Evolutionary conservation across 306 rosid genomes (phyloP).

Genomic region (Dryas octopetala): DNA sequence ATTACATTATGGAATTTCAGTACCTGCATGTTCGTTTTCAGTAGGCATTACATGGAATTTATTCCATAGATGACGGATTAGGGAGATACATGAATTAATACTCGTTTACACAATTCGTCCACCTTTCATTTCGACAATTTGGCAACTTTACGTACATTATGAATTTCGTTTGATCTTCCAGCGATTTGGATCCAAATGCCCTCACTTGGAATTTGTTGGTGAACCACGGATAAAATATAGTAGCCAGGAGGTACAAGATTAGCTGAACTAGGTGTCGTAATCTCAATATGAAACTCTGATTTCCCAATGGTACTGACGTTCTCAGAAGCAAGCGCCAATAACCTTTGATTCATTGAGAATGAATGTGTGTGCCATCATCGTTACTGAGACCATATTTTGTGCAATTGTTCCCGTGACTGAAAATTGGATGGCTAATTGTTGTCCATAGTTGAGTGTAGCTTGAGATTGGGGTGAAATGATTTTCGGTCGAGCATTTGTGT

Average conservation of each 20-base stretch:
- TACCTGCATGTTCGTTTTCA: too few relatives aligned
- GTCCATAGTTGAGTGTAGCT: constrained; percentile 11
- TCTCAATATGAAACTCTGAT: constrained; percentile 30
- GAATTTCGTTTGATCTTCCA: too few relatives aligned
- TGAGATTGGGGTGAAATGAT: constrained; percentile 28
- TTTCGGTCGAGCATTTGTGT: constrained; percentile 23
- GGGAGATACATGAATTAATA: too few relatives aligned
- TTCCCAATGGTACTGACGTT: constrained; percentile 24
- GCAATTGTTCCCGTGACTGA: constrained; percentile 6
- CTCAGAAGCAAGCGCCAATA: constrained; percentile 39
- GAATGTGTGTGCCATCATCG: constrained; percentile 76
- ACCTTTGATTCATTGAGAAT: constrained; percentile 72
- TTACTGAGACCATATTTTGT: constrained; percentile 32
- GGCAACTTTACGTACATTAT: too few relatives aligned
- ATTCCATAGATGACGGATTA: too few relatives aligned
- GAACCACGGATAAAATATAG: constrained; percentile 61
- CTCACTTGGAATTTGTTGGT: constrained; percentile 61
- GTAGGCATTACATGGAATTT: too few relatives aligned
- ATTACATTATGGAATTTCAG: too few relatives aligned
- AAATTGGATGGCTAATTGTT: constrained; percentile 11
- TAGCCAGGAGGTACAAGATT: constrained; percentile 67
- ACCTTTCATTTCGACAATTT: too few relatives aligned
- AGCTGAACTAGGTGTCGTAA: constrained; percentile 43
- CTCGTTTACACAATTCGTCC: too few relatives aligned
- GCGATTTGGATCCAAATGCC: constrained; percentile 63